A percentile compares a stretch with the other conserved stretches of the same genome.
Conservation (phyloP, 305 asterid genomes). For the Fraxinus paxiana region DNA sequence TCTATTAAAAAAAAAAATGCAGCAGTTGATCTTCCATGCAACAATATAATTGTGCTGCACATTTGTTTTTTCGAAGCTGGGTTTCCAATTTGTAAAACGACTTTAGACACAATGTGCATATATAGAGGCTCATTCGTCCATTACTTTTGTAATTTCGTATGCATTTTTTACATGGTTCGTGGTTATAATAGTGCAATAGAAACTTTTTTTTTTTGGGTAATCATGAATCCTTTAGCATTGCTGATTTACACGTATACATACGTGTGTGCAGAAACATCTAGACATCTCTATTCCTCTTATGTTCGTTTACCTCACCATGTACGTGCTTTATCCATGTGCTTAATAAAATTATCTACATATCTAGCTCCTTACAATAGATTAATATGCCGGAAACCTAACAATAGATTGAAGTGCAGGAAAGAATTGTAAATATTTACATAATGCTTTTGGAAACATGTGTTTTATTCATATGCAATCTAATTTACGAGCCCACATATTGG, state of each 20-base stretch:
- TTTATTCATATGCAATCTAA: neutral
- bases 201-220: neutral
- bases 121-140: neutral
- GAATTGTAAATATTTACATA: neutral
- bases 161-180: neutral
- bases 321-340: neutral
- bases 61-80: neutral
- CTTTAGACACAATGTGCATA: neutral
- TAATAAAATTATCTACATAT: neutral
- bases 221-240: neutral
- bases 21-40: neutral
- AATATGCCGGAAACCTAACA: neutral
- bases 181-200: neutral
- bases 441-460: neutral
- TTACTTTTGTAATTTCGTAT: neutral
- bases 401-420: neutral
- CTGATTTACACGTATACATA: neutral
- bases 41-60: neutral
- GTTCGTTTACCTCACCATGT: neutral
- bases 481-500: neutral
- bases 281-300: neutral
- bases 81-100: neutral
- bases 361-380: neutral
- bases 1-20: neutral
- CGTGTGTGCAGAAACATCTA: neutral